These are phyloP conservation scores for Cercospora sesami DNA, from an alignment of 2,329 filamentous ascomycete genomes.

Conservation along the genomic window DNA sequence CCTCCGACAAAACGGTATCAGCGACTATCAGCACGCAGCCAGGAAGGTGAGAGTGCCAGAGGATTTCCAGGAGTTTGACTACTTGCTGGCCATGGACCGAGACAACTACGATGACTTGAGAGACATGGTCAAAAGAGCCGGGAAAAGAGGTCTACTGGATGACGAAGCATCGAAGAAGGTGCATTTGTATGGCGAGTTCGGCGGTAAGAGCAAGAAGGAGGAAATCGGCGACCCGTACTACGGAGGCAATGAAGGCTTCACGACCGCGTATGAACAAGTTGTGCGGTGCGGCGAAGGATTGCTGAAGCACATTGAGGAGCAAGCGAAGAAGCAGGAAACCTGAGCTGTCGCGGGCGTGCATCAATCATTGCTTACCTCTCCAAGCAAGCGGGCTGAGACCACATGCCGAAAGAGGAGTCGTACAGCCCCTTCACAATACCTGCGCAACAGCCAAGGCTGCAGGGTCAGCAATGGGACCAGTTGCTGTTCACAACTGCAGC, in stretches of 20 bases:
- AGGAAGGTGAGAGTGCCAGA: constrained; percentile 65
- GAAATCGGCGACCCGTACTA: constrained; percentile 88
- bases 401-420: neutral
- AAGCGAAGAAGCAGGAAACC: constrained; percentile 23
- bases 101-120: constrained; percentile 73
- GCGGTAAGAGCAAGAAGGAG: constrained; percentile 58
- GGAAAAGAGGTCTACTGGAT: constrained; percentile 41
- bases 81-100: constrained; percentile 91
- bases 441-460: neutral
- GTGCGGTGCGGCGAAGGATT: constrained; percentile 75
- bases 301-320: constrained; percentile 58
- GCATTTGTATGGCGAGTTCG: constrained; percentile 79
- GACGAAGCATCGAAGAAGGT: constrained; percentile 40
- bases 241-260: constrained; percentile 78
- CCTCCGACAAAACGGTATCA: constrained; percentile 67
- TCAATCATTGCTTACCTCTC: neutral
- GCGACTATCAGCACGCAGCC: constrained; percentile 72
- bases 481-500: neutral
- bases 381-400: neutral
- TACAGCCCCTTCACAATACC: neutral
- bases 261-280: constrained; percentile 82
- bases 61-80: constrained; percentile 86
- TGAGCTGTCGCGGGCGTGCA: neutral
- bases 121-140: constrained; percentile 57
- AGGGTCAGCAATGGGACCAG: neutral